These are phyloP conservation scores for Erythrobasidium hasegawianum DNA, from an alignment of 1,284 basidiomycete genomes.

Conservation along the genomic window DNA sequence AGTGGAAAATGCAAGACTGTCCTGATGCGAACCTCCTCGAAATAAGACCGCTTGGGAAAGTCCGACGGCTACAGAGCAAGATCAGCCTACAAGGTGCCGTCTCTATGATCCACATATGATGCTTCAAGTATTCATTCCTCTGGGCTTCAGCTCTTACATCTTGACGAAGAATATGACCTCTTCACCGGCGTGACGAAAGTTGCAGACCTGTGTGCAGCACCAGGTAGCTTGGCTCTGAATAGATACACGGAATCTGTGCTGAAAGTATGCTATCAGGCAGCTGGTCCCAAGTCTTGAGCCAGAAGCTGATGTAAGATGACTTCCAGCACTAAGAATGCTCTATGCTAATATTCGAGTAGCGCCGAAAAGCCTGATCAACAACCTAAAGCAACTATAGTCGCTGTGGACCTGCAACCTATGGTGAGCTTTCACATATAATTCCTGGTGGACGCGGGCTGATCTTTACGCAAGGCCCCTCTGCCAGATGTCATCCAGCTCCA, in stretches of 20 bases:
- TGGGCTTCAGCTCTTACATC: slow-evolving; percentile 48
- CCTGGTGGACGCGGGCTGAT: no score
- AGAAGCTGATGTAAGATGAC: slow-evolving; percentile 50
- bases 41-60: slow-evolving; percentile 31
- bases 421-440: slow-evolving; percentile 39
- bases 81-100: slow-evolving; percentile 57
- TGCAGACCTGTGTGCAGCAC: slow-evolving; percentile 59
- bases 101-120: slow-evolving; percentile 40
- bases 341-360: slow-evolving; percentile 22
- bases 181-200: slow-evolving; percentile 47
- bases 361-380: slow-evolving; percentile 30
- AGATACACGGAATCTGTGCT: slow-evolving; percentile 48
- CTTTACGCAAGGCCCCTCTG: slow-evolving; percentile 51
- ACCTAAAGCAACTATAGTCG: slow-evolving; percentile 52
- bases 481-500: slow-evolving; percentile 55
- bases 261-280: slow-evolving; percentile 38
- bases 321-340: neutral
- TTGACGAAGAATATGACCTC: slow-evolving; percentile 56
- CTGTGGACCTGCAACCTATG: slow-evolving; percentile 59
- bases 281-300: slow-evolving; percentile 45
- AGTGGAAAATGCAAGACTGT: neutral
- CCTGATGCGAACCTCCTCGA: neutral
- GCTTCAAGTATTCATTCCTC: no score
- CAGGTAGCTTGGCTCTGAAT: slow-evolving; percentile 48
- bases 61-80: slow-evolving; percentile 55